Conservation (phyloP, 148 eudicot genomes). For the Tetragonia tetragonoides region DNA sequence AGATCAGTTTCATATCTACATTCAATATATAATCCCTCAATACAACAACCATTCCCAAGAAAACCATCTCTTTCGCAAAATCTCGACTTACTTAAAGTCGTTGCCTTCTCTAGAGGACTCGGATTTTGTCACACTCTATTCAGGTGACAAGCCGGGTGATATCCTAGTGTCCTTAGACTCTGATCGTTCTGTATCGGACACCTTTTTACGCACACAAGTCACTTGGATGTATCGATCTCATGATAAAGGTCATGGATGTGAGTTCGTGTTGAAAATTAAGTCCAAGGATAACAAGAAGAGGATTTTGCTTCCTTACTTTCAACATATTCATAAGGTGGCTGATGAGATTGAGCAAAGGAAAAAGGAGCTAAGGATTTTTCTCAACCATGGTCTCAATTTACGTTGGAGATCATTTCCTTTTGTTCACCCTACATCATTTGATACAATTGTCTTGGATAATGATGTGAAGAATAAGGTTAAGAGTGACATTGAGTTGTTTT, state of each 20-base stretch:
- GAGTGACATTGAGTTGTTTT: constrained; percentile 53
- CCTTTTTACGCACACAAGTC: constrained; percentile 42
- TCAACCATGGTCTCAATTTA: constrained; percentile 33
- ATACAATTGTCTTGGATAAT: constrained; percentile 46
- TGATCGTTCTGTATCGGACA: constrained; percentile 39
- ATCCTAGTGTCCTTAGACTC: constrained; percentile 45
- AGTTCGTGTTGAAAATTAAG: constrained; percentile 47
- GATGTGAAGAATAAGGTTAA: constrained; percentile 55
- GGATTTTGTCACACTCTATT: constrained; percentile 48
- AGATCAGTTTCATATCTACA: constrained; percentile 39
- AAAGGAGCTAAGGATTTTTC: constrained; percentile 41
- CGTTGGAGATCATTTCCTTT: constrained; percentile 60
- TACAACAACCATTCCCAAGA: constrained; percentile 54
- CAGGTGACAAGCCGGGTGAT: constrained; percentile 51
- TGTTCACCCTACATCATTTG: constrained; percentile 61
- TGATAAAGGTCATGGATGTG: constrained; percentile 13
- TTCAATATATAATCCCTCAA: constrained; percentile 52
- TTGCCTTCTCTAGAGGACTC: constrained; percentile 54
- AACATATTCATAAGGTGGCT: constrained; percentile 49
- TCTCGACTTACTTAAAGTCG: constrained; percentile 48
- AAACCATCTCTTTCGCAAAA: constrained; percentile 47
- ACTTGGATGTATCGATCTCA: constrained; percentile 42
- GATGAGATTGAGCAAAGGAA: constrained; percentile 57
- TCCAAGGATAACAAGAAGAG: constrained; percentile 46
- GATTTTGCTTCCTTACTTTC: constrained; percentile 51